Conservation (phyloP, 768 basidiomycete genomes). For the Boletus eberwhitei region DNA sequence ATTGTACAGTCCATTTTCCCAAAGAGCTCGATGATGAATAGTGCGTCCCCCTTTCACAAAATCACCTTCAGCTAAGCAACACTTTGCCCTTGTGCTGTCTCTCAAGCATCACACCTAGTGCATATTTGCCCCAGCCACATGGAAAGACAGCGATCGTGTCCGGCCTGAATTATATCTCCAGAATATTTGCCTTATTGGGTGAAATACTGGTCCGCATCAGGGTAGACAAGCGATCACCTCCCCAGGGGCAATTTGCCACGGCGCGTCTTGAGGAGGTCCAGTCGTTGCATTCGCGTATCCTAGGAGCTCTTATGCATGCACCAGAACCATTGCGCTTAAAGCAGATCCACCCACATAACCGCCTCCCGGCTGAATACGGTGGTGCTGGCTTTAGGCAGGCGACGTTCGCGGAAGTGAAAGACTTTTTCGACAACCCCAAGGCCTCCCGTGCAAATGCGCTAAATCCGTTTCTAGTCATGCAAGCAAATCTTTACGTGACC, state of each 20-base stretch:
- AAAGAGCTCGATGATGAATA: constrained; percentile 89
- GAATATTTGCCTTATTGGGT: constrained; percentile 81
- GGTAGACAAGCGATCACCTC: constrained; percentile 83
- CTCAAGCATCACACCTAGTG: constrained; percentile 73
- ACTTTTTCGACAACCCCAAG: constrained; percentile 90
- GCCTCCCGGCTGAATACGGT: constrained; percentile 57
- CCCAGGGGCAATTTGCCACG: constrained; percentile 81
- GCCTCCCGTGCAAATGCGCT: constrained; percentile 81
- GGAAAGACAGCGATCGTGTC: constrained; percentile 82
- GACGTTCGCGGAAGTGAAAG: constrained; percentile 84
- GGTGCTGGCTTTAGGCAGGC: constrained; percentile 75
- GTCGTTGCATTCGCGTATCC: constrained; percentile 72
- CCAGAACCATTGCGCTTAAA: constrained; percentile 76
- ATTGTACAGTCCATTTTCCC: constrained; percentile 86
- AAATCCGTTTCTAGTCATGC: constrained; percentile 89
- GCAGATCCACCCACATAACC: constrained; percentile 45
- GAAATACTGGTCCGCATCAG: constrained; percentile 86
- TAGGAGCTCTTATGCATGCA: constrained; percentile 68
- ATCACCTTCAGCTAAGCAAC: constrained; percentile 29
- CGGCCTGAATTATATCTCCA: constrained; percentile 82
- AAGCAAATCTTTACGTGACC: constrained; percentile 89
- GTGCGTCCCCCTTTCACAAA: constrained; percentile 44
- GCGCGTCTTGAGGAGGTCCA: constrained; percentile 83
- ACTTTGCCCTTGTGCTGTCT: constrained; percentile 13
- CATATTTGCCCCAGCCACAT: constrained; percentile 83